Evolutionary conservation across 2,329 filamentous ascomycete species (phyloP).

Genomic region (Zymoseptoria brevis): DNA sequence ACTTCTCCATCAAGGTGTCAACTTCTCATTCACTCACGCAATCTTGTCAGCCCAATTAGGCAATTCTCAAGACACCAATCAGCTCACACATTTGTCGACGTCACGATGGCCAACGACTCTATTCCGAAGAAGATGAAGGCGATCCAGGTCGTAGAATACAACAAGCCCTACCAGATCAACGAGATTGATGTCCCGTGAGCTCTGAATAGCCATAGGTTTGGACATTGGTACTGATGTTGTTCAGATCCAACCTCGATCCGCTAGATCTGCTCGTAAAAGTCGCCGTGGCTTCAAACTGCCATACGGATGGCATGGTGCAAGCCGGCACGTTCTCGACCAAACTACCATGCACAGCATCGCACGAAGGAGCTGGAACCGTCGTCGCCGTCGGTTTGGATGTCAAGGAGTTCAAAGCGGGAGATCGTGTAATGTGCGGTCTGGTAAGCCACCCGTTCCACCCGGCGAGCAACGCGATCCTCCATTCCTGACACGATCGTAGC

Average conservation of each 20-base stretch:
- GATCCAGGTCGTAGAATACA: conserved; percentile 43
- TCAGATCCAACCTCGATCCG: conserved; percentile 35
- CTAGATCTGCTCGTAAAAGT: conserved; percentile 54
- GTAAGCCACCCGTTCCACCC: neutral
- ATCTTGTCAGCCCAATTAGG: neutral
- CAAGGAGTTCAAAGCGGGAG: conserved; percentile 39
- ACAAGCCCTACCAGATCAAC: conserved; percentile 49
- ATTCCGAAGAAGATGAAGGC: conserved; percentile 42
- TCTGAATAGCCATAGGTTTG: neutral
- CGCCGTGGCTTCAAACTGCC: conserved; percentile 53
- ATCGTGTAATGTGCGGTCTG: conserved; percentile 51
- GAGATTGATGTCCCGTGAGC: conserved; percentile 35
- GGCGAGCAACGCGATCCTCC: neutral
- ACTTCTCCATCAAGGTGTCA: neutral
- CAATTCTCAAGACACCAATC: conserved; percentile 1
- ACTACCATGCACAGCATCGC: conserved; percentile 48
- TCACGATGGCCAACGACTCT: neutral
- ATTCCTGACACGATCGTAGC: conserved; percentile 8
- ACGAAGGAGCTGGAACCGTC: conserved; percentile 52
- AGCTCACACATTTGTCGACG: conserved; percentile 14
- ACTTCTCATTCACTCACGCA: neutral
- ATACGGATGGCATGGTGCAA: conserved; percentile 53
- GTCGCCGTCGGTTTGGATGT: conserved; percentile 40
- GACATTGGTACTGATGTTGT: neutral
- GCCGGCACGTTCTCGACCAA: conserved; percentile 41